Percentiles rank a stretch among this genome's conserved stretches.
Conservation (phyloP, 768 basidiomycete species). For the Tulasnella sp. region DNA sequence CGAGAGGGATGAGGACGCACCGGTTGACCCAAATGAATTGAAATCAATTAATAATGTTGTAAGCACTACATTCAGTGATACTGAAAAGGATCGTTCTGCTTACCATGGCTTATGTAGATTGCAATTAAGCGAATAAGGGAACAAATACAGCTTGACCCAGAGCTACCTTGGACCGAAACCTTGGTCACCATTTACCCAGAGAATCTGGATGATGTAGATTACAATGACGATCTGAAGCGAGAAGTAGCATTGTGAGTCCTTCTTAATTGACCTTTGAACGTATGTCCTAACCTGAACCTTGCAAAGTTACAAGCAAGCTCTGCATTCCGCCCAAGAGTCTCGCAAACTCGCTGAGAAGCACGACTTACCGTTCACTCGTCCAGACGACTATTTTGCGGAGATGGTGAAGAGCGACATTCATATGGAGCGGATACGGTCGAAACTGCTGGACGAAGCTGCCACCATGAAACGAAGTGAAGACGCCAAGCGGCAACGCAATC, state of each 20-base stretch:
- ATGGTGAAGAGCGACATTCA: slow-evolving; percentile 97
- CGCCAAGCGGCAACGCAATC: slow-evolving; percentile 80
- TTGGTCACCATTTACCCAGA: slow-evolving; percentile 59
- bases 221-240: slow-evolving; percentile 81
- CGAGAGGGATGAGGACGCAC: slow-evolving; percentile 29
- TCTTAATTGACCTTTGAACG: not conserved
- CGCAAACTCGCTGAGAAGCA: slow-evolving; percentile 64
- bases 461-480: slow-evolving; percentile 86
- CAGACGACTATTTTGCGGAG: slow-evolving; percentile 91
- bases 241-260: slow-evolving; percentile 84
- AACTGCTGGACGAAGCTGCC: slow-evolving; percentile 76
- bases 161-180: slow-evolving; percentile 76
- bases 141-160: slow-evolving; percentile 57
- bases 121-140: slow-evolving; percentile 74
- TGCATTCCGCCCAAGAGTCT: slow-evolving; percentile 68
- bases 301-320: slow-evolving; percentile 85
- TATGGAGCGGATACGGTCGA: slow-evolving; percentile 92
- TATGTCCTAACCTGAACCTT: not conserved
- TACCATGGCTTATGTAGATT: slow-evolving; percentile 33
- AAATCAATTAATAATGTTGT: no score
- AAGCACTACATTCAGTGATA: no score
- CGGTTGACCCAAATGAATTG: slow-evolving; percentile 40
- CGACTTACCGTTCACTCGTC: slow-evolving; percentile 72
- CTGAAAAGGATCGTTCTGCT: no score
- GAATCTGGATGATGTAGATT: slow-evolving; percentile 52